Base-by-base conservation (phyloP, 129 eudicot genomes). In the Lactuca sativa region DNA sequence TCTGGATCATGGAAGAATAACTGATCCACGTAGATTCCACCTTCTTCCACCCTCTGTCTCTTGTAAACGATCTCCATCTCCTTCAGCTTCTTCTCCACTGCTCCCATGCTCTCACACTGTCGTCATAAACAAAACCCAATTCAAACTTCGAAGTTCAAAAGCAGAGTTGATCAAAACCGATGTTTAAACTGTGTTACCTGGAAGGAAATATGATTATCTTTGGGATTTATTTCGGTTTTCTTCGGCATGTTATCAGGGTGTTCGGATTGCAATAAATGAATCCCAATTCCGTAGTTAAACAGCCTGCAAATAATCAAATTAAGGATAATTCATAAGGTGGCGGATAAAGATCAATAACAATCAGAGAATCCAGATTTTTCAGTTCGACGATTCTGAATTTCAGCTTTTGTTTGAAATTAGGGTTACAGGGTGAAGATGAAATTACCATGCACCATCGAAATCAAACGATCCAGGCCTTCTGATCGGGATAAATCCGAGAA, bases 1-100 rank as follows among this genome's bases (percentile, higher is more conserved):
- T 92, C 98, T 32, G 98, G 98, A 47, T 92, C 98, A 43, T 92
- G 98, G 76, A 92, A 92, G 71, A 92, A 92, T 16, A 92, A 54
- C 32, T 92, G 98, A 36, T 89, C 96, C 60, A 92, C 98, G 38
- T 83, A 75, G 40, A 89, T 82, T 16, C 96, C 98, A 14, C 95
- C 95, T 86, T 92, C 98, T 47, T 83, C 95, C 7, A 92, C 98
- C 52, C 80, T 67, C 55, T 85, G 87, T 61, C 86, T 67, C 71
- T 83, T 86, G 80, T 84, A 83, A 30, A 75, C 61, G 14, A 92
- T 86, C 13, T 60, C 89, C 98, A 92, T 92, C 32, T 92, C 96
- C 30, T 64, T 77, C 64, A 92, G 86, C 78, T 82, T 92, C 80
- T 85, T 89, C 80, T 92, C 98, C 85, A 92, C 98, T 36, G 82